Base-by-base conservation (phyloP, 2,329 filamentous ascomycete genomes). In the Stromatinia cepivora region DNA sequence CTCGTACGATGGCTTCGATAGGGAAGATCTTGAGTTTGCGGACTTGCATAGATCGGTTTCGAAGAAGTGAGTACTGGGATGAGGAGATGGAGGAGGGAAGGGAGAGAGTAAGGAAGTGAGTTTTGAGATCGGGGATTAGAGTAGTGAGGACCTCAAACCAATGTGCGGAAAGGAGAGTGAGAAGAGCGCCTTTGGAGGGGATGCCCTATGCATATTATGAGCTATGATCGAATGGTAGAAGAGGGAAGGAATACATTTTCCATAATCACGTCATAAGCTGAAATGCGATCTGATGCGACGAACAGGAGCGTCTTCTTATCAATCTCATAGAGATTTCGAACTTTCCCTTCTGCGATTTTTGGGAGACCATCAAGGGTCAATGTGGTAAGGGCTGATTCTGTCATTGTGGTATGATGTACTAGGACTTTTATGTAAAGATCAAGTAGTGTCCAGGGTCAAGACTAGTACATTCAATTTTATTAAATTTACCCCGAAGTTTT, bases 251-350 rank as follows among this genome's bases (percentile, higher is more conserved):
- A 82, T 79, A 89, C 88, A 81, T 95, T 97, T 76, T 87, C 82
- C 85, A 97, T 89, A 75, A 97, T 88, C 75, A 96, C 93, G 85
- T 98, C 94, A 84, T 94, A 98, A 69, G 95, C 95, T 34, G 93
- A 97, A 79, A 97, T 95, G 74, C 95, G 90, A 82, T 97, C 94
- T 20, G 92, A 91, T 34, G 92, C 90, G 68, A 94, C 88, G 78
- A 97, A 94, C 69, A 97, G 89, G 6, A 97, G 86, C 3, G 87
- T 90, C 69, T 86, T 81, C 53, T 87, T 82, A 78, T 92, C 87
- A 67, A 96, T 82, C 71, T 87, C 84, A 80, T 92, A 97, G 50
- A 96, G 85, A 77, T 96, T 92, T 76, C 92, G 88, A 36, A 96
- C 93, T 82, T 96, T 96, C 75, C 84, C 83, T 42, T 69, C 67